Evolutionary conservation across 2,329 filamentous ascomycete genomes (phyloP), one percentile per base, ranked within the genome.

Genomic region (Penicillium sclerotiorum): DNA sequence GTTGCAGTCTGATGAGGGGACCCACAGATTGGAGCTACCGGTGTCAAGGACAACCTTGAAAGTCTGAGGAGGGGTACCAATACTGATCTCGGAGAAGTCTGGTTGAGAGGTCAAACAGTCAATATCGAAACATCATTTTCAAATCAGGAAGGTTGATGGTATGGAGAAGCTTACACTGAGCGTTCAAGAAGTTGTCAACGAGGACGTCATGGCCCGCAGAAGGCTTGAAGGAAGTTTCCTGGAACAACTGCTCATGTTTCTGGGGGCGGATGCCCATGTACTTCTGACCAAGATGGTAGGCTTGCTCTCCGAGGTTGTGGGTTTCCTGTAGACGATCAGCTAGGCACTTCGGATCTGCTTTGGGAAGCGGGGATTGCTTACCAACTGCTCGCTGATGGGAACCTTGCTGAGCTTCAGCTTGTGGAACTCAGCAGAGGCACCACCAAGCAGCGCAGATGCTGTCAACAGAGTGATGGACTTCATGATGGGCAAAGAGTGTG

Each of bases 11-110:
- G 84, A 80, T 20, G 92, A 96, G 32, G 95, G 95, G 53, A 99
- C 92, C 95, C 95, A 99, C 57, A 99, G 84, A 81, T 99, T 99
- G 73, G 94, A 97, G 82, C 91, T 96, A 66, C 94, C 94, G 22
- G 94, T 99, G 74, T 99, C 94, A 58, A 99, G 87, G 58, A 99
- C 88, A 61, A 99, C 95, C 84, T 99, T 99, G 86, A 99, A 99
- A 62, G 78, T 82, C 79, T 99, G 94, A 27, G 94, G 87, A 59
- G 94, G 94, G 41, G 87, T 93, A 59, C 94, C 94, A 72, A 99
- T 84, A 63, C 85, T 83, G 73, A 99, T 96, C 75, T 96, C 91
- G 62, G 93, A 95, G 84, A 96, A 99, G 81, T 99, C 92, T 95
- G 43, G 38, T 12, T 36, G 18, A n/a, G 18, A 9, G 13, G 27